These are phyloP conservation scores for Dothideomycetidae sp. DNA, from an alignment of 2,329 filamentous ascomycete species.

Conservation along the genomic window DNA sequence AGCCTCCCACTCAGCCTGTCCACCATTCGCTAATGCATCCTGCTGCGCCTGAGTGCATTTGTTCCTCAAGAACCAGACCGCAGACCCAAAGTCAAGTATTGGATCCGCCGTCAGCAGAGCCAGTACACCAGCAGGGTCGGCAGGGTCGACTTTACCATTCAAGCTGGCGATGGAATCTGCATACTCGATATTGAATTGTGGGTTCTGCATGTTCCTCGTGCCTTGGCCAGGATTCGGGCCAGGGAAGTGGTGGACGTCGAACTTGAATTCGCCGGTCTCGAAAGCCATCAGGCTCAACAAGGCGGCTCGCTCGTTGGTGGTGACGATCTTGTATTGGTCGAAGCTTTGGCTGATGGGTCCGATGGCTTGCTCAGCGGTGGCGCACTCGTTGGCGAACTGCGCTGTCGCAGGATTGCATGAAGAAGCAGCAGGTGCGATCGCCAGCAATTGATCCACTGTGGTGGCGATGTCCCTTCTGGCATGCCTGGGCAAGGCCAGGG, in stretches of 20 bases:
- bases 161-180: constrained; percentile 36
- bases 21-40: constrained; percentile 31
- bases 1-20: constrained; percentile 34
- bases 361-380: constrained; percentile 48
- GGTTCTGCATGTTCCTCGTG: constrained; percentile 52
- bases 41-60: constrained; percentile 37
- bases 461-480: constrained; percentile 7
- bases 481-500: not conserved
- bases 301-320: constrained; percentile 49
- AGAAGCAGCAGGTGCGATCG: constrained; percentile 44
- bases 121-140: constrained; percentile 31
- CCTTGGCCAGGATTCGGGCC: constrained; percentile 52
- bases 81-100: constrained; percentile 42
- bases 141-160: constrained; percentile 16
- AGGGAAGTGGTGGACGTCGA: constrained; percentile 52
- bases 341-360: constrained; percentile 44
- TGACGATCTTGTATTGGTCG: constrained; percentile 40
- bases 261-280: constrained; percentile 56
- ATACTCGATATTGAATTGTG: constrained; percentile 41
- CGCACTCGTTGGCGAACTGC: constrained; percentile 43
- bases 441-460: constrained; percentile 30
- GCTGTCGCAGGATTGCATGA: constrained; percentile 35
- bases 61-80: constrained; percentile 46
- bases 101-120: constrained; percentile 35
- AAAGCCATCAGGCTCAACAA: constrained; percentile 56